Evolutionary conservation across 148 eudicot species (phyloP).

Genomic region (Cornus kousa): DNA sequence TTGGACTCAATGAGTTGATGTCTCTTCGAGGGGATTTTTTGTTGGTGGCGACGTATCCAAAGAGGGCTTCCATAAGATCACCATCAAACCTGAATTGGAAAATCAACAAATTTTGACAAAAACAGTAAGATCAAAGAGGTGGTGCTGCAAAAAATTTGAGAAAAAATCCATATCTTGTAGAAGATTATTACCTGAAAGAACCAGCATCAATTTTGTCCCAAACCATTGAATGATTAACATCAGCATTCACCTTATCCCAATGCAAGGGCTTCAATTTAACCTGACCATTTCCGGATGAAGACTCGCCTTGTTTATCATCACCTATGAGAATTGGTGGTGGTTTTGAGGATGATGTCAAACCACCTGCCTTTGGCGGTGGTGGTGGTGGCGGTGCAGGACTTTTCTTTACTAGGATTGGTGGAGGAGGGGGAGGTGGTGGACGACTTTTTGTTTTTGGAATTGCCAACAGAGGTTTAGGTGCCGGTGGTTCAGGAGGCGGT

Average conservation of each 20-base stretch:
- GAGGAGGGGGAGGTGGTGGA: conserved; percentile 43
- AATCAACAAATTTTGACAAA: background rate
- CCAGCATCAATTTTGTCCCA: conserved; percentile 73
- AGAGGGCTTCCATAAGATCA: conserved; percentile 89
- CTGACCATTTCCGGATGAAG: conserved; percentile 45
- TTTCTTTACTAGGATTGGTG: conserved; percentile 18
- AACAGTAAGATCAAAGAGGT: conserved; percentile 1
- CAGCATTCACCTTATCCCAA: conserved; percentile 87
- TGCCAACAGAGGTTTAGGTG: conserved; percentile 16
- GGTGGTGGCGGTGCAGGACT: conserved; percentile 28
- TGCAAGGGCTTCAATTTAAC: conserved; percentile 90
- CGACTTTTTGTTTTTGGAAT: conserved; percentile 13
- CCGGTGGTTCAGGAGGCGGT: conserved; percentile 30
- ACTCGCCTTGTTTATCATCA: conserved; percentile 12
- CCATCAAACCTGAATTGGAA: conserved; percentile 58
- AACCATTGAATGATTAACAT: conserved; percentile 76
- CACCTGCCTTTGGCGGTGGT: conserved; percentile 23
- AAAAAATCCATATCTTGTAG: background rate
- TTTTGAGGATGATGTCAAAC: conserved; percentile 23
- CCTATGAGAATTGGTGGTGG: conserved; percentile 35
- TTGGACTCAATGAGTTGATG: conserved; percentile 18
- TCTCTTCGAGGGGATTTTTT: conserved; percentile 45
- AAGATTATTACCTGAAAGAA: conserved; percentile 68
- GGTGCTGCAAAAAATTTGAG: background rate
- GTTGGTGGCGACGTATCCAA: conserved; percentile 63